Evolutionary conservation across 495 filamentous ascomycete genomes (phyloP), one percentile per base, ranked within the genome.

Genomic region (Xylaria scruposa): DNA sequence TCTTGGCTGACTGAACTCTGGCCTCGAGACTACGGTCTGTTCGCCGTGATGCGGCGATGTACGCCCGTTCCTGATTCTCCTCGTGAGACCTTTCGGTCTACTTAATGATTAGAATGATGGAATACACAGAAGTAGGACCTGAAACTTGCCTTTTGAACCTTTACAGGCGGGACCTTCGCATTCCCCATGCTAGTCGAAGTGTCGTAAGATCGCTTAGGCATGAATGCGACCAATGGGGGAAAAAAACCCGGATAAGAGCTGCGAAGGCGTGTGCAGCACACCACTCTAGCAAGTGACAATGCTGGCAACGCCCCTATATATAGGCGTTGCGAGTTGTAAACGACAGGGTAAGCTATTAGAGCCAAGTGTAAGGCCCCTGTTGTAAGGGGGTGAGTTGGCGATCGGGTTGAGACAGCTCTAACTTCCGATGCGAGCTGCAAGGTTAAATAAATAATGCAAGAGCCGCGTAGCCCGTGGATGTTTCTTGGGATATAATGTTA

Each of bases 41-140:
- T 62, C 95, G 87, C 72, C 95, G 85, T n/a, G 95, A 98, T 3
- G 95, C 95, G 12, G 96, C 95, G 75, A 98, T 96, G 76, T 97
- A 98, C 49, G 95, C 95, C 73, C 95, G 87, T 82, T 98, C 95
- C 80, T 96, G 93, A 72, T 98, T 97, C 80, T 98, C 94, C 79
- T 95, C 94, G 73, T 93, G 91, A 9, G 90, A 92, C 40, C 92
- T 82, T 74, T 92, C 89, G 1, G 90, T 90, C 87, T 94, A 58
- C 29, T 3, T 3, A 21, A 47, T 44, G 31, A 26, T 70, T 76
- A 78, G 75, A 67, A 46, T 46, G 17, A 10, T 17, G 1, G 26
- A n/a, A 31, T 42, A 31, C 0, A 13, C 26, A 0, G 3, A 49
- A 54, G 12, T 0, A 51, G 7, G 12, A 15, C 2, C 47, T 31